Evolutionary conservation across 768 basidiomycete genomes (phyloP).

Genomic region (Phanerochaete sordida): DNA sequence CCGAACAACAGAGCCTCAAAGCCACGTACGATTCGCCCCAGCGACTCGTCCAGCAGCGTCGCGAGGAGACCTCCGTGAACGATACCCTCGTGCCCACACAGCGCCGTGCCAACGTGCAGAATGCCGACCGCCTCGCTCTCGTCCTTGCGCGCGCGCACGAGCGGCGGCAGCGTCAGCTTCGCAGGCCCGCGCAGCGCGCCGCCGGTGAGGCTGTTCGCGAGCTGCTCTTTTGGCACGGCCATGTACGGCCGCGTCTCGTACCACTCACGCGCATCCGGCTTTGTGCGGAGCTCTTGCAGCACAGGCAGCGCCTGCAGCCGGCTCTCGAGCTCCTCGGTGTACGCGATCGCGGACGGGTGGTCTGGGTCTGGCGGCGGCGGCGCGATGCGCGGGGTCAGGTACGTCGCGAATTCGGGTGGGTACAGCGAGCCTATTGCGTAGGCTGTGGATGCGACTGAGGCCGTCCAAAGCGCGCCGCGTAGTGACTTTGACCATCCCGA

Average conservation of each 20-base stretch:
- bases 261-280: slow-evolving; percentile 56
- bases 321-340: slow-evolving; percentile 60
- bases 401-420: slow-evolving; percentile 60
- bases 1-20: not conserved
- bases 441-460: slow-evolving; percentile 21
- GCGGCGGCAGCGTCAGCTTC: slow-evolving; percentile 73
- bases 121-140: slow-evolving; percentile 70
- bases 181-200: slow-evolving; percentile 88
- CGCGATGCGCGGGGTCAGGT: slow-evolving; percentile 74
- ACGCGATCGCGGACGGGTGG: slow-evolving; percentile 56
- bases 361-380: slow-evolving; percentile 62
- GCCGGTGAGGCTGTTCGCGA: slow-evolving; percentile 80
- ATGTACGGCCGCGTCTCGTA: slow-evolving; percentile 78
- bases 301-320: slow-evolving; percentile 62
- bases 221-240: slow-evolving; percentile 63
- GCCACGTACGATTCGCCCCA: slow-evolving; percentile 73
- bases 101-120: slow-evolving; percentile 77
- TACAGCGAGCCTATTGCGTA: slow-evolving; percentile 63
- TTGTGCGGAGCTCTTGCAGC: slow-evolving; percentile 48
- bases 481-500: not conserved
- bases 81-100: slow-evolving; percentile 95
- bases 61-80: slow-evolving; percentile 91
- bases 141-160: slow-evolving; percentile 72
- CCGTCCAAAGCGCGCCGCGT: not conserved
- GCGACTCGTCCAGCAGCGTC: slow-evolving; percentile 82